Evolutionary conservation across 139 green algal genomes (phyloP).

Genomic region (Axilococcus clingmanii): DNA sequence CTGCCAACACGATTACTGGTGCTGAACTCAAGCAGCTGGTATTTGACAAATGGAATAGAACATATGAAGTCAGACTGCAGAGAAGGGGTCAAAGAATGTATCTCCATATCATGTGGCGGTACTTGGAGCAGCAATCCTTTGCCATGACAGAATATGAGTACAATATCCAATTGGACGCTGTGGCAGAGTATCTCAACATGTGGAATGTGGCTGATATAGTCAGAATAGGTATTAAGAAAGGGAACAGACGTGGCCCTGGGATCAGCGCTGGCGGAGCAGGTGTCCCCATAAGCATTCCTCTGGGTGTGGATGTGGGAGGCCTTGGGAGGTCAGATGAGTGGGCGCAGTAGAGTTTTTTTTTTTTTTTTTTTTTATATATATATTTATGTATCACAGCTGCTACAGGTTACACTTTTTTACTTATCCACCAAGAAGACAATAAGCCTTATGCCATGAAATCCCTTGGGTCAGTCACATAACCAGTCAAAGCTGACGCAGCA

Average conservation of each 20-base stretch:
- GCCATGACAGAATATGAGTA: slow-evolving; percentile 44
- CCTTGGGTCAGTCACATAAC: slow-evolving; percentile 73
- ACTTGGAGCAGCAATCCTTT: slow-evolving; percentile 43
- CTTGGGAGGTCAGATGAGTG: neutral
- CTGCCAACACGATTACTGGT: slow-evolving; percentile 19
- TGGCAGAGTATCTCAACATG: slow-evolving; percentile 31
- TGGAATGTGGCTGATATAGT: slow-evolving; percentile 31
- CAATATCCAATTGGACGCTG: slow-evolving; percentile 38
- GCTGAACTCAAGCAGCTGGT: slow-evolving; percentile 18
- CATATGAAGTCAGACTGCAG: slow-evolving; percentile 11
- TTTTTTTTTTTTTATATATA: neutral
- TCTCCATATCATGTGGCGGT: slow-evolving; percentile 41
- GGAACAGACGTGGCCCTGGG: slow-evolving; percentile 13
- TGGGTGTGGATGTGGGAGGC: slow-evolving; percentile 20
- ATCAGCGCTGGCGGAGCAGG: neutral
- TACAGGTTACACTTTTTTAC: too few relatives aligned
- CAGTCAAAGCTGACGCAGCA: slow-evolving; percentile 75
- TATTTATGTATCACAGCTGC: too few relatives aligned
- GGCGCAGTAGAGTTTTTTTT: slow-evolving; percentile 3
- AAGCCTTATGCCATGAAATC: slow-evolving; percentile 59
- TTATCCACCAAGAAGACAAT: too few relatives aligned
- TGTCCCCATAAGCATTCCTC: slow-evolving; percentile 12
- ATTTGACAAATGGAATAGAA: slow-evolving; percentile 12
- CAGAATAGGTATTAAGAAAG: slow-evolving; percentile 19
- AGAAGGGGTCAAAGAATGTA: slow-evolving; percentile 10